Base-by-base conservation (phyloP, 192 early-diverging fungal genomes). In the Podila minutissima region DNA sequence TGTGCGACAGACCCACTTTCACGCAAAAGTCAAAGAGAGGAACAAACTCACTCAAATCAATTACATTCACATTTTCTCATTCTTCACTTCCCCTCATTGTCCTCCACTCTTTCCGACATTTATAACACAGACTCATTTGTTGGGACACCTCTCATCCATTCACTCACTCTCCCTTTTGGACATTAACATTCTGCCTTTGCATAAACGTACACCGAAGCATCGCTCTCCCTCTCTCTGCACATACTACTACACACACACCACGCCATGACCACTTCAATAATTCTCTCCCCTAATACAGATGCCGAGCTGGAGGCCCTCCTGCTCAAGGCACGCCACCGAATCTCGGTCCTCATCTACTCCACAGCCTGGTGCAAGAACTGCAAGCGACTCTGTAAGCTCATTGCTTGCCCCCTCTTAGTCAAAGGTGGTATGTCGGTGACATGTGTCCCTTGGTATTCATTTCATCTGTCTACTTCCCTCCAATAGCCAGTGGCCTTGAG, bases 301-400 rank as follows among this genome's bases (percentile, higher is more conserved):
- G 31, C 49, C 5, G 77, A 81, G 28, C 58, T 81, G 29, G 77
- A 81, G 51, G 55, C 38, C 22, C 33, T 81, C 49, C 57, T 73
- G 26, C 35, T 81, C 55, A 55, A 69, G n/a, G 48, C 72, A 28
- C 71, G 64, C 7, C 49, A 81, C 10, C 65, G 71, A 3, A 66
- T 73, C 62, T 28, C 73, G 22, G 71, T 81, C 20, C 66, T 81
- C 13, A 63, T 81, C 61, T 81, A 72, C 53, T 72, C 77, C 9
- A 73, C 77, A 0, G 77, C 77, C 9, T 81, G 77, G 77, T 81
- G 77, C 71, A 81, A 81, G 58, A 81, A 81, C 66, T 81, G 77
- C 71, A 81, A 81, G 57, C 70, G 77, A 10, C 55, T 81, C 4
- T 63, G 77, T 81, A 9, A 24, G 77, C 55, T 59, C 19, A 41